Base-by-base conservation (phyloP, 73 alveolate species). In the Symbiodinium natans region DNA sequence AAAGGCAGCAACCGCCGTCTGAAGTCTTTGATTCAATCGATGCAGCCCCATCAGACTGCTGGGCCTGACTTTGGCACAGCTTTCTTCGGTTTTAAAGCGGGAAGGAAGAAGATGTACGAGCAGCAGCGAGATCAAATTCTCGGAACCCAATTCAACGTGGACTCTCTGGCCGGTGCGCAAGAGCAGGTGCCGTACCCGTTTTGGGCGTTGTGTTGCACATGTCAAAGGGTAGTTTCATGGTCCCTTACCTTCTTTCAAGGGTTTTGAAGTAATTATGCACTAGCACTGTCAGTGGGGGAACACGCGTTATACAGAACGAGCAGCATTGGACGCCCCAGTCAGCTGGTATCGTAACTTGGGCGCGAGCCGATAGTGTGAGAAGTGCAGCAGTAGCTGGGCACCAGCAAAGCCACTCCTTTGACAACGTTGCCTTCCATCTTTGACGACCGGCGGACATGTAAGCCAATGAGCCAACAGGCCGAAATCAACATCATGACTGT, bases 81-180 rank as follows among this genome's bases (percentile, higher is more conserved):
- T n/a, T n/a, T n/a, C n/a, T n/a, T n/a, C n/a, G n/a, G n/a, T n/a
- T n/a, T 46, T 46, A 13, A 46, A 9, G 21, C 13, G n/a, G 77
- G 77, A 27, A 90, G 96, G 98, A 92, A 92, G 83, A 74, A 46
- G 83, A 92, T 92, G 98, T 92, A 92, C 92, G 98, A 92, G 98
- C 98, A 92, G 92, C 98, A 92, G 52, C 98, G 98, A 3, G 83
- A 77, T 38, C 98, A 92, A 48, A 74, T 92, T 41, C 92, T 92
- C 19, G 98, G 98, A 42, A 92, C 98, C 23, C 98, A 92, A 43
- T 92, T 92, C 92, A 92, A 92, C 41, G 92, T 92, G 71, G 98
- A 92, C 54, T 75, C 92, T 1, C 92, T 92, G 41, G 98, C 98
- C 31, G 90, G 90, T 29, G 98, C 98, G 17, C 98, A 92, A 43